These are phyloP conservation scores for Marasmius sp. DNA, from an alignment of 1,284 basidiomycete genomes.

Conservation along the genomic window DNA sequence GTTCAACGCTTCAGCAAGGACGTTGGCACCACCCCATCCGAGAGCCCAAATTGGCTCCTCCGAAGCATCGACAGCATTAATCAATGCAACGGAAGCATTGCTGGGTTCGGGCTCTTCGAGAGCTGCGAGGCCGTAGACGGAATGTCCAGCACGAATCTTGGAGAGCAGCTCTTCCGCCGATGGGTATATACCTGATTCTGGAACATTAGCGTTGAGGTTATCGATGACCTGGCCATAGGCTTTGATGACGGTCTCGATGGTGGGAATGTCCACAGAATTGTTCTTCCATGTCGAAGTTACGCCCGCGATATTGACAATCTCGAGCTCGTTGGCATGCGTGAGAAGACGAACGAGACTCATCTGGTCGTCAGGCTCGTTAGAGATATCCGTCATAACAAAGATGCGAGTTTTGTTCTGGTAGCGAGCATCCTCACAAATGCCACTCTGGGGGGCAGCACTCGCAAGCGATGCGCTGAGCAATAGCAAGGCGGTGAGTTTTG, in stretches of 20 bases:
- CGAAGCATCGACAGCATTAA: slow-evolving; percentile 5
- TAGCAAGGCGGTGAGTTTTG: too few relatives aligned
- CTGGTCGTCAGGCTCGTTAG: background rate
- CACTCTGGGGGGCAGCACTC: too few relatives aligned
- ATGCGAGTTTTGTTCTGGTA: background rate
- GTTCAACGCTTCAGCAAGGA: slow-evolving; percentile 5
- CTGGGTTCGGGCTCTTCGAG: background rate
- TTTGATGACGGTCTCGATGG: slow-evolving; percentile 4
- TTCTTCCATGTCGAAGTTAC: slow-evolving; percentile 6
- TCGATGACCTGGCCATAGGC: slow-evolving; percentile 7
- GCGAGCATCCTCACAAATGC: too few relatives aligned
- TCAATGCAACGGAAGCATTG: slow-evolving; percentile 1
- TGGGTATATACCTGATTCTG: background rate
- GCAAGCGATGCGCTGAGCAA: too few relatives aligned
- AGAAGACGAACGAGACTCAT: slow-evolving; percentile 4
- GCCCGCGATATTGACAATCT: background rate
- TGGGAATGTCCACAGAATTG: background rate
- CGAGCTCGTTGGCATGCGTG: slow-evolving; percentile 3
- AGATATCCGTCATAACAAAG: background rate
- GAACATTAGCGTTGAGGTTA: slow-evolving; percentile 6
- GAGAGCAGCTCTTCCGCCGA: background rate
- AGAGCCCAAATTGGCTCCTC: slow-evolving; percentile 7
- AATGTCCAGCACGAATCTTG: background rate
- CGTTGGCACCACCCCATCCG: slow-evolving; percentile 6
- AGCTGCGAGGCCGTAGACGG: slow-evolving; percentile 5